A percentile compares a stretch with the other conserved stretches of the same genome.
Conservation (phyloP, 2,329 filamentous ascomycete species). For the Diaporthe sp. region DNA sequence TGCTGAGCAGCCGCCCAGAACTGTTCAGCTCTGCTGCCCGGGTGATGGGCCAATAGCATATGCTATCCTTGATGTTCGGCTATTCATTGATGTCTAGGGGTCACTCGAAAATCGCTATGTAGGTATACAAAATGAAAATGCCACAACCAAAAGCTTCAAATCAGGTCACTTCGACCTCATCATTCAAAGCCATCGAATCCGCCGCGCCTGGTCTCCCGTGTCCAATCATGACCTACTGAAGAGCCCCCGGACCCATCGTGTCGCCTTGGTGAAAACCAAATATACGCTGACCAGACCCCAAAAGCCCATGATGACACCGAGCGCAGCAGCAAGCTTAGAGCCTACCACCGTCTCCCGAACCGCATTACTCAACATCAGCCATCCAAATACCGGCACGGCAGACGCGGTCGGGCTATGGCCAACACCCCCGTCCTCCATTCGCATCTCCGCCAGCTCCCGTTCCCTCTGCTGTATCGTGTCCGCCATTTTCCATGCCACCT, state of each 20-base stretch:
- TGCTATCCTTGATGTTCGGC: not conserved
- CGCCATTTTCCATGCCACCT: conserved; percentile 75
- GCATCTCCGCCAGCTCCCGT: conserved; percentile 47
- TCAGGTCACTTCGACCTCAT: not conserved
- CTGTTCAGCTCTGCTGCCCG: not conserved
- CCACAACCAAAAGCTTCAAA: not conserved
- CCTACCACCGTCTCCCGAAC: conserved; percentile 58
- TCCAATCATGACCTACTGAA: conserved; percentile 16
- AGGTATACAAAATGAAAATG: not conserved
- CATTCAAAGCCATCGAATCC: not conserved
- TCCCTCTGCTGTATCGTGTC: conserved; percentile 64
- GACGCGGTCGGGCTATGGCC: conserved; percentile 1
- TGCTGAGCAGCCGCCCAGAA: not conserved
- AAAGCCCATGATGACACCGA: conserved; percentile 62
- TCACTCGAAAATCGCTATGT: not conserved
- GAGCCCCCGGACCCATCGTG: conserved; percentile 51
- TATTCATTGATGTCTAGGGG: not conserved
- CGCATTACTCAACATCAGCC: conserved; percentile 59
- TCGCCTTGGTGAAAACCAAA: conserved; percentile 62
- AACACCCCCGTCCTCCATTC: conserved; percentile 45
- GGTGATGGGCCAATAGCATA: not conserved
- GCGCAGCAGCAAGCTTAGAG: conserved; percentile 59
- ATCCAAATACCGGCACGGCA: conserved; percentile 57
- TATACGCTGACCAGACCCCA: conserved; percentile 66
- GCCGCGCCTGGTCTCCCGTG: not conserved